Conservation (phyloP, 2,329 filamentous ascomycete genomes). For the Xylariomycetidae sp. region DNA sequence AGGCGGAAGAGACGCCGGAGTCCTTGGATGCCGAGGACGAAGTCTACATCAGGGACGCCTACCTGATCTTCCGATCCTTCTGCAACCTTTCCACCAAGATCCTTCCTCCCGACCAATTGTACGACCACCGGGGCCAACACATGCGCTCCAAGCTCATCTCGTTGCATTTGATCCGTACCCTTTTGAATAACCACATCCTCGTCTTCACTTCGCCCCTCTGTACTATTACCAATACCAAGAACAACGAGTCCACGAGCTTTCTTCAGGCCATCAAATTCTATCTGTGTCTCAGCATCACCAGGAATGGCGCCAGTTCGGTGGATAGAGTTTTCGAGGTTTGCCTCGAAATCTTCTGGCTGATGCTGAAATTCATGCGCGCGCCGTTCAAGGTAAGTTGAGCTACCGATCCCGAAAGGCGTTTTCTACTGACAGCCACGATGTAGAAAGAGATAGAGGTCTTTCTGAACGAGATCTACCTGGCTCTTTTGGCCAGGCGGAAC, state of each 20-base stretch:
- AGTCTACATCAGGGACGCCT: slow-evolving; percentile 94
- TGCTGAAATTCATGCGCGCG: slow-evolving; percentile 87
- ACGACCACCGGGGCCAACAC: slow-evolving; percentile 85
- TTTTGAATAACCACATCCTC: slow-evolving; percentile 86
- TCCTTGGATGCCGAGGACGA: slow-evolving; percentile 74
- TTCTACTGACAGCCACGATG: no score
- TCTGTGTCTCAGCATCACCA: slow-evolving; percentile 86
- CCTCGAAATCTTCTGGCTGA: slow-evolving; percentile 96
- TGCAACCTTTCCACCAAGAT: slow-evolving; percentile 96
- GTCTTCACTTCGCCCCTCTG: slow-evolving; percentile 89
- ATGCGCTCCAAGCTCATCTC: slow-evolving; percentile 98
- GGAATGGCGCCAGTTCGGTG: slow-evolving; percentile 91
- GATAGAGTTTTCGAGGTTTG: slow-evolving; percentile 91
- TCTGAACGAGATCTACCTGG: slow-evolving; percentile 92
- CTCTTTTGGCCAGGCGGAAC: slow-evolving; percentile 80
- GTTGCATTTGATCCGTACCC: slow-evolving; percentile 88
- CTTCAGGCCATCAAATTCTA: slow-evolving; percentile 96
- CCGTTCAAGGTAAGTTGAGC: slow-evolving; percentile 82
- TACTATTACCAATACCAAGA: slow-evolving; percentile 87
- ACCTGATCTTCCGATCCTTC: slow-evolving; percentile 93
- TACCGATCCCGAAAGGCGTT: no score
- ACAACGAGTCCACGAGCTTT: slow-evolving; percentile 81
- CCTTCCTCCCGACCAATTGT: slow-evolving; percentile 81
- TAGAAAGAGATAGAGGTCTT: slow-evolving; percentile 97
- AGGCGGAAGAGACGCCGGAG: slow-evolving; percentile 54